Base-by-base conservation (phyloP, 164 flowering plant species). In the Nelumbo lutea region DNA sequence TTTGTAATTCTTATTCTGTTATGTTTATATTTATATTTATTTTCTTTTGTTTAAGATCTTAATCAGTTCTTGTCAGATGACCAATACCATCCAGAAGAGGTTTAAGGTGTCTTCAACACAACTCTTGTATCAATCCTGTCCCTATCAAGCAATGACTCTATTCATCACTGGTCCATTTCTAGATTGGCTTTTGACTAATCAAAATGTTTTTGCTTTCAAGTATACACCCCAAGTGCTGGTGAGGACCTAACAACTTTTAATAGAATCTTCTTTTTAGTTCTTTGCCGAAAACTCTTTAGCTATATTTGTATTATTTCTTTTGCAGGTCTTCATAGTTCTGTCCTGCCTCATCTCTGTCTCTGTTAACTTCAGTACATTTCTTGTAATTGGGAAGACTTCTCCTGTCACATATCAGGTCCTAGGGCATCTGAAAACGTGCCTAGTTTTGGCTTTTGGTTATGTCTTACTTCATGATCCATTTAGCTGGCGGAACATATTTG, bases 361-460 rank as follows among this genome's bases (percentile, higher is more conserved):
- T 61, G 98, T 95, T 39, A 95, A 95, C 82, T 95, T 94, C 68
- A 94, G 98, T 73, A 94, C 98, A 10, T 94, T 94, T 82, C 83
- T 94, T 67, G 98, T 94, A 13, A 95, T 95, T 70, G 98, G 98
- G 45, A 95, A 95, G 80, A 95, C 98, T 50, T 95, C 98, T 59
- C 94, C 98, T 6, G 98, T 95, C 58, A 95, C 98, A 14, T 95
- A 95, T 80, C 98, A 95, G 74, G 98, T 95, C 62, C 83, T 95
- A 46, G 98, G 98, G 60, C 98, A 95, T 80, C 75, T 92, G 70
- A 95, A 95, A 74, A 94, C 98, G 64, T 94, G 98, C 76, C 83
- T 94, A 39, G 96, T 94, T 69, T 78, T 94, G 83, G 92, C 85
- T n/a, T 95, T 95, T 75, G 98, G 98, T 58, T 95, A 92, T 76